Base-by-base conservation (phyloP, 1,284 basidiomycete genomes). In the Apiotrichum porosum region DNA sequence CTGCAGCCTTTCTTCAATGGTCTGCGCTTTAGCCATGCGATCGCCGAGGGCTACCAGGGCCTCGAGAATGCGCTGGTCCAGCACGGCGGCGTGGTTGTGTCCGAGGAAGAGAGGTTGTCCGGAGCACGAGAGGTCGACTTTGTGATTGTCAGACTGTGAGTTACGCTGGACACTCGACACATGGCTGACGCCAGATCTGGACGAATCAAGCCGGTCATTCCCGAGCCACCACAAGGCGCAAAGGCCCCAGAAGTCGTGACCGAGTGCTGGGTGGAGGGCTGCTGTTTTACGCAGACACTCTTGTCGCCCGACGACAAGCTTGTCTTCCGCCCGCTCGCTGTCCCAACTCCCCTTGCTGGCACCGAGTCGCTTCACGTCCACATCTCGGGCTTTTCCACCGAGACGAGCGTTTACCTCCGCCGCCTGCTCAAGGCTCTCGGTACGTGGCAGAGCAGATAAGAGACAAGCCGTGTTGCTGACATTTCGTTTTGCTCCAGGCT, bases 241-340 rank as follows among this genome's bases (percentile, higher is more conserved):
- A 21, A 22, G 24, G 9, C 18, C 10, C 47, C 61, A 24, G 47
- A 33, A 19, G 41, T 68, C 2, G 69, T 72, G 14, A 74, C 72
- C 1, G 70, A 72, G 45, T 71, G 68, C 52, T 74, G 69, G 69
- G 58, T 74, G 18, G 72, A 74, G 44, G 62, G 58, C 15, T 72
- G 70, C 44, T 61, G 63, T 33, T 64, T 60, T 47, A 61, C 65
- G 31, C 57, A 62, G 31, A 42, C 40, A 6, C 45, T 74, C 8
- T 47, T 71, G 6, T 40, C 57, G 9, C 62, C 62, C 3, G 60
- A 66, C 19, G 55, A 57, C 10, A 62, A 66, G 30, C 49, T 72
- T 14, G 66, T 68, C 3, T 74, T 68, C 45, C 56, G 50, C 22
- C 69, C 70, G 0, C 52, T 74, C 5, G 31, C 56, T 9, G 54